Evolutionary conservation across 192 early-diverging fungal species (phyloP).

Genomic region (Nowakowskiella sp.): DNA sequence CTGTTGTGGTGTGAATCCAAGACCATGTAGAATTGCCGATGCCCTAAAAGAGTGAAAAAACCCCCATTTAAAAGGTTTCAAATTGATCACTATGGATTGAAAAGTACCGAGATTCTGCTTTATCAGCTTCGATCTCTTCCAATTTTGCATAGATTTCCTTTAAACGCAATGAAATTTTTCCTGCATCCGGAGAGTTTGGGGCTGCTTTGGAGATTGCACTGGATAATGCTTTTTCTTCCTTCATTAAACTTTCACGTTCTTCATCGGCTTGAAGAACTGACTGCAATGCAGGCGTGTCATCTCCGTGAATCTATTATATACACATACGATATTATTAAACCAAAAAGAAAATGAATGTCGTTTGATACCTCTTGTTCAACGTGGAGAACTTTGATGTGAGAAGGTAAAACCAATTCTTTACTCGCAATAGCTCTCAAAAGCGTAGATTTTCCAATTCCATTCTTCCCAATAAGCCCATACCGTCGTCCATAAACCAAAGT

Average conservation of each 20-base stretch:
- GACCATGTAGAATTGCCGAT: conserved; percentile 49
- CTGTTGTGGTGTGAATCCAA: conserved; percentile 62
- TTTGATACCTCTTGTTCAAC: conserved; percentile 96
- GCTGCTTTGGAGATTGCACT: conserved; percentile 37
- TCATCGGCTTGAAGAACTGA: conserved; percentile 90
- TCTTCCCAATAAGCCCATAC: conserved; percentile 94
- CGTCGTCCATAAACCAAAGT: conserved; percentile 80
- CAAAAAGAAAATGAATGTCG: conserved; percentile 6
- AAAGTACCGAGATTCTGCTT: conserved; percentile 76
- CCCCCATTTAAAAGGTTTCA: conserved; percentile 1
- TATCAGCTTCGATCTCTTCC: conserved; percentile 93
- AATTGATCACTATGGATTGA: conserved; percentile 2
- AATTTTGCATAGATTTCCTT: conserved; percentile 80
- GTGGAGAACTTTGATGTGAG: conserved; percentile 89
- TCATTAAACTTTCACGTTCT: conserved; percentile 83
- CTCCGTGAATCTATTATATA: conserved; percentile 70
- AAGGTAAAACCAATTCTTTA: conserved; percentile 75
- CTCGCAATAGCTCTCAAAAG: conserved; percentile 73
- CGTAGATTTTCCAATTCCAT: conserved; percentile 82
- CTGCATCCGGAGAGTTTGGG: conserved; percentile 40
- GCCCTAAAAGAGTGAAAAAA: conserved; percentile 20
- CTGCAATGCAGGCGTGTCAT: conserved; percentile 74
- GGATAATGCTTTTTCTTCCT: conserved; percentile 68
- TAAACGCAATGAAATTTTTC: conserved; percentile 36
- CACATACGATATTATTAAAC: conserved; percentile 35